Base-by-base conservation (phyloP, 129 eudicot species). In the Flaveria ramosissima region DNA sequence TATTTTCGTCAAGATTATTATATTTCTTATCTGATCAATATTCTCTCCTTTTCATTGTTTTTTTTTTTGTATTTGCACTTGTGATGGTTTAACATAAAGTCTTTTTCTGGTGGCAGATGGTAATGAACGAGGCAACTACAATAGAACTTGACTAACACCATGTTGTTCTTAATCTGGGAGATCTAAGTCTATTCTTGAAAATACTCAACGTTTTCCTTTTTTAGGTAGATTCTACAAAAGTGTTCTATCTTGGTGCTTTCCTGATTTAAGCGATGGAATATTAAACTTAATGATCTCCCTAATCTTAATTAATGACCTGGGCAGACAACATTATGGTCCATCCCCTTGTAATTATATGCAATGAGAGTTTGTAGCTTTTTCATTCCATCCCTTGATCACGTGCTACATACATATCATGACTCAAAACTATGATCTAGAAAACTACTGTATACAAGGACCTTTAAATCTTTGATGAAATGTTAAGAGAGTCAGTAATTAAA, bases 81-180 rank as follows among this genome's bases (percentile, higher is more conserved):
- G 14, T 57, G 60, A 55, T 70, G 24, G 17, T 53, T 41, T 56
- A 30, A 78, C 71, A 47, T 45, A 1, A n/a, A 14, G 36, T 7
- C 23, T 16, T 27, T 85, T 76, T 81, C 24, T 70, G 53, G 39
- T 78, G 75, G 19, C 93, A 88, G 93, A 88, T 90, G 88, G 96
- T 88, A 76, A 83, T 81, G 75, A 88, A 70, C 39, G 91, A 84
- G 53, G 81, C 65, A 65, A 67, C 71, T 36, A 20, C 86, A n/a
- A n/a, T 79, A n/a, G 90, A 78, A 23, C 81, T 67, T 60, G 96
- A 86, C 81, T 85, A 88, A 81, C 59, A 53, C 66, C 64, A 42
- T 48, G 39, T 65, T 21, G 24, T 27, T 53, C 7, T 73, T 16
- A 11, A 32, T 70, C 64, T 42, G 32, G 80, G 20, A 70, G 73